phyloP scores from a whole-genome alignment of 768 basidiomycete genomes.

The Leccinum longicurvipes region DNA sequence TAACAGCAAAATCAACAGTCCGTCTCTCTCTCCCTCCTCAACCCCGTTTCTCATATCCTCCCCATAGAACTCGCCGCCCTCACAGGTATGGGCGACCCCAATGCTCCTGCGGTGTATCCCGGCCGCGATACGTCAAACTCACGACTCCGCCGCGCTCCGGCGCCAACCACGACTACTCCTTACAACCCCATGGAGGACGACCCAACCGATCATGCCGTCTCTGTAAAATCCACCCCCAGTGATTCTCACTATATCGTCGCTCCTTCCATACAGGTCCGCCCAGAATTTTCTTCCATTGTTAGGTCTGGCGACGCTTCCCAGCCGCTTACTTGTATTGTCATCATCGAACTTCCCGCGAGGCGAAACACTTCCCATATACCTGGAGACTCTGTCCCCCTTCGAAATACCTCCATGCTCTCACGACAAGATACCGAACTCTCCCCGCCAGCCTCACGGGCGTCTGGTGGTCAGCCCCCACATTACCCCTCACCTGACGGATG shows the following conservation, averaged over 20 bases:
- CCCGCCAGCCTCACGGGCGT: conserved; percentile 4
- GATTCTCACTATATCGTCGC: conserved; percentile 76
- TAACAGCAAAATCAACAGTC: conserved; percentile 83
- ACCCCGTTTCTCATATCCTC: conserved; percentile 5
- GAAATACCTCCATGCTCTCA: conserved; percentile 23
- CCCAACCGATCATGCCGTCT: conserved; percentile 60
- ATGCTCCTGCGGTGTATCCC: conserved; percentile 54
- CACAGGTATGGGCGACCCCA: conserved; percentile 80
- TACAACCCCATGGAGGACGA: conserved; percentile 85
- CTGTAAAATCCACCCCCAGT: conserved; percentile 44
- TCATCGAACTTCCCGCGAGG: conserved; percentile 87
- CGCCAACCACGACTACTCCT: conserved; percentile 24
- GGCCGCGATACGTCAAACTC: conserved; percentile 55
- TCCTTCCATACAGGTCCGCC: conserved; percentile 89
- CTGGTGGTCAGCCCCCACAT: conserved; percentile 19
- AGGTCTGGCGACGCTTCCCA: conserved; percentile 69
- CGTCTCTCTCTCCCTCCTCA: conserved; percentile 22
- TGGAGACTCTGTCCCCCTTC: conserved; percentile 45
- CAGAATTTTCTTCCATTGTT: conserved; percentile 84
- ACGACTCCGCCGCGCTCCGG: conserved; percentile 30
- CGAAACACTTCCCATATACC: conserved; percentile 51
- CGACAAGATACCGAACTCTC: conserved; percentile 23
- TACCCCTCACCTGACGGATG: conserved; percentile 22
- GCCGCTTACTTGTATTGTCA: conserved; percentile 89
- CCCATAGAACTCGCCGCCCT: conserved; percentile 84